Conservation (phyloP, 2,329 filamentous ascomycete genomes). For the Juglanconis sp. region DNA sequence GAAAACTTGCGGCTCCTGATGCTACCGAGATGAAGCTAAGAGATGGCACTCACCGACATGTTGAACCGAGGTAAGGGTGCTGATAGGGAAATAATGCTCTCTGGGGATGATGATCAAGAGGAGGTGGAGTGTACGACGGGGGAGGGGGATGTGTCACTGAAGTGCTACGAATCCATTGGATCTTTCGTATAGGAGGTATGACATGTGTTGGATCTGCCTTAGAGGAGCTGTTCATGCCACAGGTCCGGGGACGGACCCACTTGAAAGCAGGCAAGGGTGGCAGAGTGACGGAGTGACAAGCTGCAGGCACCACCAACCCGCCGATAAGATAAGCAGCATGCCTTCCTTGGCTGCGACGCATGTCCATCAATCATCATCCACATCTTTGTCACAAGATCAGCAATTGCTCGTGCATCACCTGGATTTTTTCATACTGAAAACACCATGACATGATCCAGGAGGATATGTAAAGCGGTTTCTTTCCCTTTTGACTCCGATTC, state of each 20-base stretch:
- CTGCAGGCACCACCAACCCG: slow-evolving; percentile 3
- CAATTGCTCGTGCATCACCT: neutral
- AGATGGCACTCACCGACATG: slow-evolving; percentile 17
- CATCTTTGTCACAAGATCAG: neutral
- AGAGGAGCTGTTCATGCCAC: too few relatives aligned
- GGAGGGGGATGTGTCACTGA: neutral
- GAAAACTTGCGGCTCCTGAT: slow-evolving; percentile 8
- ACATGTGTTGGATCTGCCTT: neutral
- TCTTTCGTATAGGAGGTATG: neutral
- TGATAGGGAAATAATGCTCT: neutral
- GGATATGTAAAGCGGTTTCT: neutral
- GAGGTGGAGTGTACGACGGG: neutral
- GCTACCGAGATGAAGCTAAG: slow-evolving; percentile 17
- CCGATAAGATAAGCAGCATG: slow-evolving; percentile 6
- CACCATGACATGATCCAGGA: slow-evolving; percentile 15
- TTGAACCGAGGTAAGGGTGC: slow-evolving; percentile 15
- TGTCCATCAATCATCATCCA: neutral
- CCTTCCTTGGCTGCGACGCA: neutral
- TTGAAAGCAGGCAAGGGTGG: neutral
- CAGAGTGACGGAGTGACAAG: neutral
- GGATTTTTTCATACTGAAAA: neutral
- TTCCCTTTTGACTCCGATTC: neutral
- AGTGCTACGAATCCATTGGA: neutral
- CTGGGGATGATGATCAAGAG: neutral
- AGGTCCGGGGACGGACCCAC: neutral